A percentile compares a stretch with the other conserved stretches of the same genome.
Evolutionary conservation across 208 protist genomes (phyloP).

Genomic region (Leishmania turanica): DNA sequence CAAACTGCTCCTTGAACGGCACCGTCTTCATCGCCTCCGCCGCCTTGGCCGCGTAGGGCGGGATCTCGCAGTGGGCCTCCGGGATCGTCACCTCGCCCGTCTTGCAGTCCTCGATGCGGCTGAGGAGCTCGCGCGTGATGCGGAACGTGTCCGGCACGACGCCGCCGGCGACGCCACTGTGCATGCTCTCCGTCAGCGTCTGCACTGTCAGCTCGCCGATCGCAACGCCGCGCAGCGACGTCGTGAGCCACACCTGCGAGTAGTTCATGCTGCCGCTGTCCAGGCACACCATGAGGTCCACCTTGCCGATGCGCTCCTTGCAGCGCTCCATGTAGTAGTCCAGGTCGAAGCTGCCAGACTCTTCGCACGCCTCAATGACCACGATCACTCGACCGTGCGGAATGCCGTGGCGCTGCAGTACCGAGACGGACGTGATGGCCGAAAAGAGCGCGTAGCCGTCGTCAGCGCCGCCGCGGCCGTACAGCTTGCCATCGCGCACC

Average conservation of each 20-base stretch:
- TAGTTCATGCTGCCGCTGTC: constrained; percentile 95
- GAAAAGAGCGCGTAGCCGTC: constrained; percentile 93
- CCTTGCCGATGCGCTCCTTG: constrained; percentile 70
- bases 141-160: constrained; percentile 96
- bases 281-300: constrained; percentile 94
- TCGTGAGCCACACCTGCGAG: constrained; percentile 95
- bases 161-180: constrained; percentile 93
- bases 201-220: constrained; percentile 87
- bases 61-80: no score
- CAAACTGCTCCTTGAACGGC: constrained; percentile 71
- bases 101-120: constrained; percentile 95
- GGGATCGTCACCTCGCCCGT: no score
- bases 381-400: constrained; percentile 84
- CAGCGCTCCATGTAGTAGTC: constrained; percentile 83
- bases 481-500: constrained; percentile 87
- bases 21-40: constrained; percentile 74
- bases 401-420: constrained; percentile 81
- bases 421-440: constrained; percentile 71
- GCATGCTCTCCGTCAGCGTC: constrained; percentile 90
- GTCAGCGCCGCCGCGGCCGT: constrained; percentile 92
- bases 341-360: constrained; percentile 89
- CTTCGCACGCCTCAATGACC: constrained; percentile 92
- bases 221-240: constrained; percentile 93
- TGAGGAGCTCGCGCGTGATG: constrained; percentile 86
- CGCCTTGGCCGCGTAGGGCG: no score